phyloP scores from a whole-genome alignment of 2,329 filamentous ascomycete genomes.

The Bipolaris gigantea region DNA sequence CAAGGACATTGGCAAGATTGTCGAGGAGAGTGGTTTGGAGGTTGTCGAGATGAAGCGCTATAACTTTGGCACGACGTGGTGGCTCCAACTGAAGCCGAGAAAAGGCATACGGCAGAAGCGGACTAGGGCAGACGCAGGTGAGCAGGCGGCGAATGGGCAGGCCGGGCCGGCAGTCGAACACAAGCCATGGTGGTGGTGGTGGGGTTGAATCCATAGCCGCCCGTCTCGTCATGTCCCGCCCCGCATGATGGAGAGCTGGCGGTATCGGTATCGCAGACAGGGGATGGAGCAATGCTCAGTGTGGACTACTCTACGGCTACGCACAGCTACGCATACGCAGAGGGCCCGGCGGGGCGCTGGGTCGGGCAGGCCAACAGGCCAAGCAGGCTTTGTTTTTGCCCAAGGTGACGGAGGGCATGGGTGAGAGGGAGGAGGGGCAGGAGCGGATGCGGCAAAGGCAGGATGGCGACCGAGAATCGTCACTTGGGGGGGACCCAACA shows the following conservation, averaged over 20 bases:
- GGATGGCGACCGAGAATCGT: constrained; percentile 8
- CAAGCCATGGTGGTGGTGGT: constrained; percentile 41
- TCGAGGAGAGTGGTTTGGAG: constrained; percentile 52
- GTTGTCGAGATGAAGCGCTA: constrained; percentile 50
- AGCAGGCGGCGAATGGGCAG: constrained; percentile 21
- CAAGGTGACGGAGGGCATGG: constrained; percentile 15
- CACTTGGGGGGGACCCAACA: constrained; percentile 14
- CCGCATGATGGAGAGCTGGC: constrained; percentile 12
- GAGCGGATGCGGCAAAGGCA: constrained; percentile 15
- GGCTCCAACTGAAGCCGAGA: constrained; percentile 51
- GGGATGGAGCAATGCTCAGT: not conserved
- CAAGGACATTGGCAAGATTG: constrained; percentile 54
- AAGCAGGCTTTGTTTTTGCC: not conserved
- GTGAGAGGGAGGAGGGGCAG: constrained; percentile 11
- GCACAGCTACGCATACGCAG: too few relatives aligned
- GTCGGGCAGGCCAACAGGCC: not conserved
- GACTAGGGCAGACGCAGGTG: constrained; percentile 12
- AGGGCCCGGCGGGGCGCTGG: not conserved
- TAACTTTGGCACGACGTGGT: constrained; percentile 55
- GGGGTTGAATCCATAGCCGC: constrained; percentile 32
- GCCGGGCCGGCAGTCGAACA: constrained; percentile 24
- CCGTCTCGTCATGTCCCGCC: constrained; percentile 14
- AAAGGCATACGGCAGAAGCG: constrained; percentile 31
- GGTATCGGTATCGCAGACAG: constrained; percentile 1
- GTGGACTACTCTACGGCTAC: not conserved